These are phyloP conservation scores for Didymellaceae sp. DNA, from an alignment of 2,329 filamentous ascomycete species.

Conservation along the genomic window DNA sequence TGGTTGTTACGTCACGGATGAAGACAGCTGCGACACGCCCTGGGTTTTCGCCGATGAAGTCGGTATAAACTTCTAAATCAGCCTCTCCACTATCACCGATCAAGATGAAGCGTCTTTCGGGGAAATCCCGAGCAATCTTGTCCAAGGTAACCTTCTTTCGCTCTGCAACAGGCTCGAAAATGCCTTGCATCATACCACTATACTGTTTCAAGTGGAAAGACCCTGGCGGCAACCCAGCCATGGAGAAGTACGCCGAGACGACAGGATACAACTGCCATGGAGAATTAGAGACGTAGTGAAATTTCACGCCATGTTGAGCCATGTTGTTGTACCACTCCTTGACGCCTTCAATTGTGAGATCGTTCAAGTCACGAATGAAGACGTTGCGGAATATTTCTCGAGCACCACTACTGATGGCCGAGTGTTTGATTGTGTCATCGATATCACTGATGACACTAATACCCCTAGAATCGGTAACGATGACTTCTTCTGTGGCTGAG, in stretches of 20 bases:
- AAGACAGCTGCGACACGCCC: constrained; percentile 85
- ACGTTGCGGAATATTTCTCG: constrained; percentile 96
- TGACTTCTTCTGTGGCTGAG: constrained; percentile 79
- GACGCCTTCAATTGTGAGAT: constrained; percentile 85
- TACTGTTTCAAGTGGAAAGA: constrained; percentile 97
- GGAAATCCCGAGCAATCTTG: constrained; percentile 86
- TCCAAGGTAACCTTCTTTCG: constrained; percentile 89
- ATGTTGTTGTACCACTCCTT: constrained; percentile 86
- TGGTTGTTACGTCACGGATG: constrained; percentile 95
- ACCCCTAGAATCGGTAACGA: constrained; percentile 77
- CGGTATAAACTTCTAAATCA: constrained; percentile 95
- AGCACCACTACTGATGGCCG: constrained; percentile 84
- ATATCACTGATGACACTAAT: constrained; percentile 97
- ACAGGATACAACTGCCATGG: constrained; percentile 97
- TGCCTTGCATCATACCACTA: constrained; percentile 94
- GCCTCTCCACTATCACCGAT: constrained; percentile 97
- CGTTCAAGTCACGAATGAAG: constrained; percentile 83
- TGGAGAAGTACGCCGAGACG: constrained; percentile 81
- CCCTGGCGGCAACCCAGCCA: constrained; percentile 80
- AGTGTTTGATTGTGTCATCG: constrained; percentile 96
- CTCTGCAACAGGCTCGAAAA: constrained; percentile 96
- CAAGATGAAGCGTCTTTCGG: constrained; percentile 84
- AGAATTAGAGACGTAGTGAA: constrained; percentile 99
- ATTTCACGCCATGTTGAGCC: constrained; percentile 78
- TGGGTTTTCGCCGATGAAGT: constrained; percentile 84